Base-by-base conservation (phyloP, 2,329 filamentous ascomycete species). In the Fusarium stilboides region DNA sequence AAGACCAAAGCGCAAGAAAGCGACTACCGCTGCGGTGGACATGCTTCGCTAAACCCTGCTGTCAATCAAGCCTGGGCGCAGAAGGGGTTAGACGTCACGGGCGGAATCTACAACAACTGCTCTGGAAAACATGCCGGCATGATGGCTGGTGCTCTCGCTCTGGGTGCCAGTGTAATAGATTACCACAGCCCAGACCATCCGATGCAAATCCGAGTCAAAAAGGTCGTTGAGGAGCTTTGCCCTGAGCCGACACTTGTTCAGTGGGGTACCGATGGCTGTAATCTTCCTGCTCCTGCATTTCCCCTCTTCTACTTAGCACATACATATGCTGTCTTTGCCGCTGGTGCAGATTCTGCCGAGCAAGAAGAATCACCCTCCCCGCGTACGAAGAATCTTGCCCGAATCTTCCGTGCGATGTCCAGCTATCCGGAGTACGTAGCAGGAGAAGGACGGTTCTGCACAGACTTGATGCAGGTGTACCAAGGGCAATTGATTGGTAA, bases 91-190 rank as follows among this genome's bases (percentile, higher is more conserved):
- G 70, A 58, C 0, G 82, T 83, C 0, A 80, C 78, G 0, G 73
- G 74, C 0, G 73, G 74, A 0, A 70, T 84, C 1, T 79, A 76
- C 49, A 85, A 81, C 52, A 84, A 85, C 59, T 86, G 83, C 62
- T 85, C 83, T 0, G 84, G 83, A 2, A 86, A 86, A 40, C 83
- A 86, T 65, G 80, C 76, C 5, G 83, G 80, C 1, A 85, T 85
- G 82, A 69, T 85, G 22, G 82, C 79, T 1, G 84, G 79, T 2
- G 76, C 82, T 0, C 76, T 73, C 28, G 77, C 79, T 0, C 51
- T 85, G 1, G 79, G 77, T 1, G 78, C 72, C 8, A 45, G 56
- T 0, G 55, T 78, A 5, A 57, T 22, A 1, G 73, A 70, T 40
- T 84, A 84, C 62, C 81, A 84, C 46, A 59, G 76, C 0, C 62